Evolutionary conservation across 2,329 filamentous ascomycete genomes (phyloP).

Genomic region (Phialemoniopsis sp.): DNA sequence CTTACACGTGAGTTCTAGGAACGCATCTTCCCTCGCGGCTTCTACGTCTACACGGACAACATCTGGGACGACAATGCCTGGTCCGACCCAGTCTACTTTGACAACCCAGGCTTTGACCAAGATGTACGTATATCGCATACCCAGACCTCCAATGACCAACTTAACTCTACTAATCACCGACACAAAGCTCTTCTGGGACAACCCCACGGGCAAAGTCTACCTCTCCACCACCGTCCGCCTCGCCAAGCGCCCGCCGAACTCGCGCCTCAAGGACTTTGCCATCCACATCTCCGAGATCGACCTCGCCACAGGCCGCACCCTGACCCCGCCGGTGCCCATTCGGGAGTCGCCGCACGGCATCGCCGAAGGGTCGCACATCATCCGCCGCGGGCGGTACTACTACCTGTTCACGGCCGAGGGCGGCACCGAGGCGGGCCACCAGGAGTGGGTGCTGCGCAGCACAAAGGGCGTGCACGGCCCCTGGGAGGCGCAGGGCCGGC

Average conservation of each 20-base stretch:
- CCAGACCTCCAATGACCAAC: too few relatives aligned
- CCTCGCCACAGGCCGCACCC: slow-evolving; percentile 31
- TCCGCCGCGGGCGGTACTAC: slow-evolving; percentile 26
- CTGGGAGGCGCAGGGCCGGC: slow-evolving; percentile 40
- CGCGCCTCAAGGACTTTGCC: slow-evolving; percentile 45
- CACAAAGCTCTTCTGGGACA: slow-evolving; percentile 45
- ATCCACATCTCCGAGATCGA: slow-evolving; percentile 42
- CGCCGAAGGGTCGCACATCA: slow-evolving; percentile 36
- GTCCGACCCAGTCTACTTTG: slow-evolving; percentile 51
- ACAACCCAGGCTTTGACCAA: slow-evolving; percentile 49
- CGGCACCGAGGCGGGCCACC: slow-evolving; percentile 42
- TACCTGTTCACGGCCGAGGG: slow-evolving; percentile 35
- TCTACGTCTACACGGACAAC: slow-evolving; percentile 47
- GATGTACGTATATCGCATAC: slow-evolving; percentile 28
- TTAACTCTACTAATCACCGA: too few relatives aligned
- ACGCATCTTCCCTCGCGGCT: slow-evolving; percentile 45
- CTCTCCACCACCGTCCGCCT: slow-evolving; percentile 37
- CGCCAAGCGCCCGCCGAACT: slow-evolving; percentile 25
- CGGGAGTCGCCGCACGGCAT: slow-evolving; percentile 31
- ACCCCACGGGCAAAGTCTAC: slow-evolving; percentile 40
- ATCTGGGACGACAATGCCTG: slow-evolving; percentile 46
- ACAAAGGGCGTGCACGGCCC: slow-evolving; percentile 36
- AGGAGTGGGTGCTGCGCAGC: slow-evolving; percentile 47
- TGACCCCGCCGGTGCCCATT: slow-evolving; percentile 27
- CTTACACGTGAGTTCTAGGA: too few relatives aligned